Percentiles rank a stretch among this genome's conserved stretches.
These are phyloP conservation scores for Tardiomyces digboiensis DNA, from an alignment of 1,139 yeast species.

Conservation along the genomic window DNA sequence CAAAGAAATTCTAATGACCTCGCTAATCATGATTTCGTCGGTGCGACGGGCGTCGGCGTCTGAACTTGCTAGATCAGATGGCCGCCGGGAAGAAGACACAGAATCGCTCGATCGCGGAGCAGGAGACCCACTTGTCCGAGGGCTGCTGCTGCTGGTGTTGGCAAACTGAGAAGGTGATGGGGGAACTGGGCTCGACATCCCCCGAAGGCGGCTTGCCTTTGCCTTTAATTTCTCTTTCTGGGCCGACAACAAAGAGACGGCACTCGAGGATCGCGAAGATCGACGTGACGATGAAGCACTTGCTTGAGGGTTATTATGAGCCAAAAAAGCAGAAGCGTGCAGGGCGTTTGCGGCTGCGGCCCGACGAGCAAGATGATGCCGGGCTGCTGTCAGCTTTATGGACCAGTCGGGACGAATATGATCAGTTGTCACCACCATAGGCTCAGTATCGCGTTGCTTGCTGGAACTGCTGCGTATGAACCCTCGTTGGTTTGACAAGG, in stretches of 20 bases:
- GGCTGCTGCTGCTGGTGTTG: background rate
- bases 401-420: slow-evolving; percentile 92
- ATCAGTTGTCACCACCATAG: slow-evolving; percentile 69
- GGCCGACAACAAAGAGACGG: background rate
- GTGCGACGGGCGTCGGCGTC: background rate
- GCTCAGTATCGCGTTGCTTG: too few species aligned
- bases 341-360: slow-evolving; percentile 94
- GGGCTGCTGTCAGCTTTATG: slow-evolving; percentile 55
- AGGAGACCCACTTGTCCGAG: background rate
- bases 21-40: background rate
- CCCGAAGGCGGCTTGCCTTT: background rate
- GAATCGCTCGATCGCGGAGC: background rate
- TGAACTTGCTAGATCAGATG: background rate
- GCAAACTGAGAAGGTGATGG: background rate
- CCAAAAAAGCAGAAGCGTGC: slow-evolving; percentile 67
- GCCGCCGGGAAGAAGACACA: too few species aligned
- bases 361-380: slow-evolving; percentile 68
- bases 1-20: background rate
- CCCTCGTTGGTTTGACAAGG: slow-evolving; percentile 22
- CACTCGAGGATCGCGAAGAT: background rate
- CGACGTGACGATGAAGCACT: background rate
- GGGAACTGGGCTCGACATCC: background rate
- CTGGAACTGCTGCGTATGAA: slow-evolving; percentile 27
- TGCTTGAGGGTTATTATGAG: slow-evolving; percentile 16
- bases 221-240: background rate